Evolutionary conservation across 495 filamentous ascomycete genomes (phyloP).

Genomic region (Penicillium longicatenatum): DNA sequence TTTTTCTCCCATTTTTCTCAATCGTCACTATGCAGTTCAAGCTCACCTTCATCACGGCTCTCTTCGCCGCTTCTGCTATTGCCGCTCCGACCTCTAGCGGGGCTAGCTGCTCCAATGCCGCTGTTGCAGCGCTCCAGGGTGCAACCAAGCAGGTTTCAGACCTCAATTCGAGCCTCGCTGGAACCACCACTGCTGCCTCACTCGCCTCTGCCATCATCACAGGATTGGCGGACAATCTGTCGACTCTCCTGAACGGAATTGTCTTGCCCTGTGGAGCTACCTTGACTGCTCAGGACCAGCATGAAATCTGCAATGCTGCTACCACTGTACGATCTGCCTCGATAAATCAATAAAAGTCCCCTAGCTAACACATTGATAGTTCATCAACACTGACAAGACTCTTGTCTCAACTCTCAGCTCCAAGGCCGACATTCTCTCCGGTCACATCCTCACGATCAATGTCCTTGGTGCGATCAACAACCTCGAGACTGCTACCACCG

Average conservation of each 20-base stretch:
- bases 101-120: background rate
- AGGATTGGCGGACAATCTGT: background rate
- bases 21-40: slow-evolving; percentile 11
- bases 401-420: background rate
- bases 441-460: background rate
- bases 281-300: slow-evolving; percentile 1
- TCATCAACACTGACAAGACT: background rate
- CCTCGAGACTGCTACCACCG: background rate
- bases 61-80: slow-evolving; percentile 8
- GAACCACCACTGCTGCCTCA: background rate
- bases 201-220: slow-evolving; percentile 1
- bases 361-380: background rate
- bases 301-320: slow-evolving; percentile 8
- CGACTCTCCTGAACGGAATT: background rate
- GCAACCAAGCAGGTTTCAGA: slow-evolving; percentile 4
- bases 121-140: background rate
- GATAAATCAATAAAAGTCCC: background rate
- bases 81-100: slow-evolving; percentile 1
- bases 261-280: background rate
- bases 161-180: background rate
- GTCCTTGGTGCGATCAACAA: background rate
- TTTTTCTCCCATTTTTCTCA: background rate
- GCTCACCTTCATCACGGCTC: slow-evolving; percentile 3
- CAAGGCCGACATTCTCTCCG: background rate
- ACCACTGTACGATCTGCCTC: background rate